Percentiles rank a stretch among this genome's conserved stretches.
Evolutionary conservation across 1,284 basidiomycete species (phyloP).

Genomic region (Sanghuangporus sanghuang): DNA sequence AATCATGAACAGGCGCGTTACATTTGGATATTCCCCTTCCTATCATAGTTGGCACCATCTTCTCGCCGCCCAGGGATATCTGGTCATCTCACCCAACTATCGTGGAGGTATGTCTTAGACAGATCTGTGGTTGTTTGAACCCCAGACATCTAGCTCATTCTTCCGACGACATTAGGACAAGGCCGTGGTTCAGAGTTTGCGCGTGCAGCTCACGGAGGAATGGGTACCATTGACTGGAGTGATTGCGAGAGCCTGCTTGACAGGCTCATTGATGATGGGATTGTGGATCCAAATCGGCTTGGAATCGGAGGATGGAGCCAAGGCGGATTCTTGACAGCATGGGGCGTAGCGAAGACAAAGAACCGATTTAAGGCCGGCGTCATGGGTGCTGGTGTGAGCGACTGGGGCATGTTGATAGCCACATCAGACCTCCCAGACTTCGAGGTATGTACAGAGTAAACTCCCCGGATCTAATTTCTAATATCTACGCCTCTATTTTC

Average conservation of each 20-base stretch:
- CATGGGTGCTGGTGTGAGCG: conserved; percentile 20
- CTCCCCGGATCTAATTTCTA: neutral
- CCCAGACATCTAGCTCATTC: neutral
- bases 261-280: conserved; percentile 16
- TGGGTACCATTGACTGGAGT: conserved; percentile 21
- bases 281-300: conserved; percentile 16
- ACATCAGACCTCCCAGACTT: conserved; percentile 18
- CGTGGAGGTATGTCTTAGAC: conserved; percentile 16
- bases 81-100: conserved; percentile 20
- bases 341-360: conserved; percentile 20
- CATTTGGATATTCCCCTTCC: conserved; percentile 10
- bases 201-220: conserved; percentile 13
- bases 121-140: neutral
- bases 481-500: neutral
- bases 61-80: conserved; percentile 19
- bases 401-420: conserved; percentile 18
- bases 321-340: conserved; percentile 21
- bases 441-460: conserved; percentile 7
- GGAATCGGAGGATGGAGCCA: conserved; percentile 22
- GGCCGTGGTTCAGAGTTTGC: conserved; percentile 19
- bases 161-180: conserved; percentile 9
- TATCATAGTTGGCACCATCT: conserved; percentile 7
- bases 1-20: neutral
- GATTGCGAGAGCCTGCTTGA: conserved; percentile 21
- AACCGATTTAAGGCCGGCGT: conserved; percentile 21